phyloP scores from a whole-genome alignment of 176 grass and related monocot genomes.

The Zoysia pacifica region DNA sequence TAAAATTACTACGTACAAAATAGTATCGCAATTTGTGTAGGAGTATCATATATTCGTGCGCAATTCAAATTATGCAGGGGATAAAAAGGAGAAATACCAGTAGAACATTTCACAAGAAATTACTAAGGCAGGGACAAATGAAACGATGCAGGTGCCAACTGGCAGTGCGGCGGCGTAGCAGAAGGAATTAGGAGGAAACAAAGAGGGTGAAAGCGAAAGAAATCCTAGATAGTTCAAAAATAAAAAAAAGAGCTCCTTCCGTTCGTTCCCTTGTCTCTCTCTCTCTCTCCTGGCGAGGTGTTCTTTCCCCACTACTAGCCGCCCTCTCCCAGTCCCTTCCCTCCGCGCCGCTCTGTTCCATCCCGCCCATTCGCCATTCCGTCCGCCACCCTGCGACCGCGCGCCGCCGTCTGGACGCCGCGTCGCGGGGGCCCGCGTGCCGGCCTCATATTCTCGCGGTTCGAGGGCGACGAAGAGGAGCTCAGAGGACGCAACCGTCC shows the following conservation, averaged over 20 bases:
- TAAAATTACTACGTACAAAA: too few species aligned
- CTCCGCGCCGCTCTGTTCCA: constrained; percentile 48
- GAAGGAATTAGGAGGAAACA: not conserved
- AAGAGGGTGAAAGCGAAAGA: constrained; percentile 7
- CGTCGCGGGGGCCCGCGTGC: not conserved
- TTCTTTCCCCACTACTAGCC: constrained; percentile 31
- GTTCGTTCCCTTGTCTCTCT: too few species aligned
- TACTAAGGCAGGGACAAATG: not conserved
- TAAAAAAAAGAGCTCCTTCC: not conserved
- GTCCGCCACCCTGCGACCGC: constrained; percentile 2
- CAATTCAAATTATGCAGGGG: too few species aligned
- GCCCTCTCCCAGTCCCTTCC: too few species aligned
- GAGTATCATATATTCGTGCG: too few species aligned
- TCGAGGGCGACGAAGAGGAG: not conserved
- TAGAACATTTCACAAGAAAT: not conserved
- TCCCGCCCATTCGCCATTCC: constrained; percentile 55
- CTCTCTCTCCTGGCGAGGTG: too few species aligned
- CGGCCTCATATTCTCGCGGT: not conserved
- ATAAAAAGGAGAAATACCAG: too few species aligned
- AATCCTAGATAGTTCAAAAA: not conserved
- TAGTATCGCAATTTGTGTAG: too few species aligned
- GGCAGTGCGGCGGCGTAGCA: not conserved
- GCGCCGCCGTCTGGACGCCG: constrained; percentile 8
- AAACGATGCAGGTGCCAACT: not conserved
- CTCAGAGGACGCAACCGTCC: not conserved